These are phyloP conservation scores for Dichotomocladium elegans DNA, from an alignment of 371 early-diverging fungal species.

Conservation along the genomic window DNA sequence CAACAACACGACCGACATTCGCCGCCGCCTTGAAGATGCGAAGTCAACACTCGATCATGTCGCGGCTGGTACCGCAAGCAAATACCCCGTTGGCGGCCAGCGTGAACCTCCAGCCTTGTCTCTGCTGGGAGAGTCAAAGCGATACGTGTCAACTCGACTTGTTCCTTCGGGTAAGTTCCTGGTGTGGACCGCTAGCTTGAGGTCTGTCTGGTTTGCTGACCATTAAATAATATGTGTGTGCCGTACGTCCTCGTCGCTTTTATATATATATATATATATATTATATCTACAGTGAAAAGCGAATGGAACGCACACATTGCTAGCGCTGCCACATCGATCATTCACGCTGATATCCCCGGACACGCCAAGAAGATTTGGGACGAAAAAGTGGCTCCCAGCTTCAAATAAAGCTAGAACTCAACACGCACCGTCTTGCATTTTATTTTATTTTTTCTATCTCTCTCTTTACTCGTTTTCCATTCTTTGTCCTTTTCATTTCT, in stretches of 20 bases:
- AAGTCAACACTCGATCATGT: conserved; percentile 18
- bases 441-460: neutral
- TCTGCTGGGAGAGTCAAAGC: conserved; percentile 14
- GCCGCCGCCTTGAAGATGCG: conserved; percentile 13
- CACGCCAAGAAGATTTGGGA: conserved; percentile 17
- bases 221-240: neutral
- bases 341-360: conserved; percentile 25
- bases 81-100: neutral
- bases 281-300: conserved; percentile 42
- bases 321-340: conserved; percentile 22
- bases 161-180: conserved; percentile 17
- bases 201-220: neutral
- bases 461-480: conserved; percentile 1
- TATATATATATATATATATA: no score
- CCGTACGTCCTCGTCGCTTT: no score
- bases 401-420: conserved; percentile 1
- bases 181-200: neutral
- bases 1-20: conserved; percentile 15
- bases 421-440: neutral
- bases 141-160: conserved; percentile 12
- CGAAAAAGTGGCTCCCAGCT: conserved; percentile 20
- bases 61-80: conserved; percentile 15
- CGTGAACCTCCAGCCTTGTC: conserved; percentile 1
- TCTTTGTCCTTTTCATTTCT: neutral
- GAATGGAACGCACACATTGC: conserved; percentile 38